phyloP scores from a whole-genome alignment of 2,329 filamentous ascomycete genomes.

The Hypocreales sp. region DNA sequence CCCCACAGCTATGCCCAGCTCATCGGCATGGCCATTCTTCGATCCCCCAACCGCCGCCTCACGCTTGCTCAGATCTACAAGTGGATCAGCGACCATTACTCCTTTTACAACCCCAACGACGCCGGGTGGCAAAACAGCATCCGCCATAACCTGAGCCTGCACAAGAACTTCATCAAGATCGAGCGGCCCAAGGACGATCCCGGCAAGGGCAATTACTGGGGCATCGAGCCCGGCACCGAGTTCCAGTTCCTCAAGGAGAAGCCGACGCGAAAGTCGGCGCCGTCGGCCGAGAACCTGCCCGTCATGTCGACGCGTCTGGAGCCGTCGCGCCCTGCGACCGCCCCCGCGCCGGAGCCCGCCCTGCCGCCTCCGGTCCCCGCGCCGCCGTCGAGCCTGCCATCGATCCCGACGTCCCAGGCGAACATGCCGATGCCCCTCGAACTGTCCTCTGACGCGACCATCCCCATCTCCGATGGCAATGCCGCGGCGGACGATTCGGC shows the following conservation, averaged over 20 bases:
- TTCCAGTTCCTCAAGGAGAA: conserved; percentile 82
- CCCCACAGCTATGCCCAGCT: conserved; percentile 86
- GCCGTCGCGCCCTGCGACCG: conserved; percentile 25
- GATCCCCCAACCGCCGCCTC: conserved; percentile 66
- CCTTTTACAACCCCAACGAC: conserved; percentile 72
- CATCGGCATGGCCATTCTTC: conserved; percentile 92
- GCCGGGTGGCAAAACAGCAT: conserved; percentile 99
- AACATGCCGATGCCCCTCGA: conserved; percentile 32
- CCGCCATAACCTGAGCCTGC: conserved; percentile 89
- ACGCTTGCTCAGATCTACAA: conserved; percentile 96
- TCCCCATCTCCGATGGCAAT: conserved; percentile 56
- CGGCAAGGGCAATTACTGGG: conserved; percentile 96
- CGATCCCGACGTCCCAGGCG: conserved; percentile 22
- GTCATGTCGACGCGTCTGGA: conserved; percentile 43
- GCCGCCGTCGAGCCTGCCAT: conserved; percentile 21
- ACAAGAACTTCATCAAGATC: conserved; percentile 93
- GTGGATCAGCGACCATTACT: conserved; percentile 94
- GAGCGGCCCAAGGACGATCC: conserved; percentile 94
- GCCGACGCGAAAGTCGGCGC: conserved; percentile 42
- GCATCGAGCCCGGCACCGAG: conserved; percentile 81
- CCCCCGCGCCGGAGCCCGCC: conserved; percentile 27
- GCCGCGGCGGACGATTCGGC: no score
- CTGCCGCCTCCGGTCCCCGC: conserved; percentile 28
- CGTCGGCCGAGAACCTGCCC: conserved; percentile 39
- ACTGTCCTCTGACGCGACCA: conserved; percentile 63